Evolutionary conservation across 2,329 filamentous ascomycete genomes (phyloP).

Genomic region (Pseudogymnoascus sp.): DNA sequence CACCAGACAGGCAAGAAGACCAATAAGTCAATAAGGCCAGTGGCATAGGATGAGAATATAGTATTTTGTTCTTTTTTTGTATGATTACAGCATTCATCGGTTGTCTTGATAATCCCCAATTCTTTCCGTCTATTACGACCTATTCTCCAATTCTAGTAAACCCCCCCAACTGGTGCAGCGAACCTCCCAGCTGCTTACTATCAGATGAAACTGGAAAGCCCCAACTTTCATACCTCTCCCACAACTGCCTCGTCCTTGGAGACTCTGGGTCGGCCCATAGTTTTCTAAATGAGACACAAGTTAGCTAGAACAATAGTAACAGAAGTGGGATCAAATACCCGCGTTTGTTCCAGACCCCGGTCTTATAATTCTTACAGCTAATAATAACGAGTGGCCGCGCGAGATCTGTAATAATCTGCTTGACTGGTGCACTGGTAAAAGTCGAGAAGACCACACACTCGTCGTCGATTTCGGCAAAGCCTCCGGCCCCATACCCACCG

Average conservation of each 20-base stretch:
- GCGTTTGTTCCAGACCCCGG: conserved; percentile 5
- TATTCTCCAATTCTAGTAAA: background rate
- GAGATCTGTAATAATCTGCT: conserved; percentile 33
- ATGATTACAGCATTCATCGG: no score
- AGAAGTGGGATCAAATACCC: conserved; percentile 4
- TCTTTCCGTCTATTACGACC: background rate
- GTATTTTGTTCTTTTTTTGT: no score
- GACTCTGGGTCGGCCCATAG: conserved; percentile 18
- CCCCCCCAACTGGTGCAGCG: background rate
- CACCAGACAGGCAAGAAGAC: no score
- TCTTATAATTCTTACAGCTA: background rate
- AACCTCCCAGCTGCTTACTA: conserved; percentile 10
- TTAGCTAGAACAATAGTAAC: conserved; percentile 13
- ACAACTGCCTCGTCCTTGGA: conserved; percentile 21
- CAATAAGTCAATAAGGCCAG: no score
- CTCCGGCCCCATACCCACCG: conserved; percentile 23
- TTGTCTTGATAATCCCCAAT: no score
- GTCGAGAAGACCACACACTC: conserved; percentile 31
- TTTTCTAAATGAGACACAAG: conserved; percentile 13
- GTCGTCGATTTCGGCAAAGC: conserved; percentile 31
- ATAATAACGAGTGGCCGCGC: conserved; percentile 24
- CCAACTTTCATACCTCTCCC: conserved; percentile 17
- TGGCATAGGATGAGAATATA: no score
- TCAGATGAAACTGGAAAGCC: conserved; percentile 12
- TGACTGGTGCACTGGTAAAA: conserved; percentile 28